Conservation (phyloP, 2,329 filamentous ascomycete species). For the Spiromastix sp. region DNA sequence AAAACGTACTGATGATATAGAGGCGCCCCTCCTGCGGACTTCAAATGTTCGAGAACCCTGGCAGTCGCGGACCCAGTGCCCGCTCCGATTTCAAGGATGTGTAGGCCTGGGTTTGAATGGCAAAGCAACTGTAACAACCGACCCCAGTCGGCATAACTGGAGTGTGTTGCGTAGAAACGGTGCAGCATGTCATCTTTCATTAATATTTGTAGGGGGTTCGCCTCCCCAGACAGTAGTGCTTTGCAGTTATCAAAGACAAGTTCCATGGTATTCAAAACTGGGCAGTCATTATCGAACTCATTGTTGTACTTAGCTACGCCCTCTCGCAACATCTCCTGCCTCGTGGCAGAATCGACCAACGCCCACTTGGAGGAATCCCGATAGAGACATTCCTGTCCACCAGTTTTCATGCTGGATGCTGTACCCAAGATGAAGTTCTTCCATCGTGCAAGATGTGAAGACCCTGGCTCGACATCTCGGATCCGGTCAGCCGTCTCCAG, state of each 20-base stretch:
- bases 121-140: background rate
- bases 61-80: constrained; percentile 13
- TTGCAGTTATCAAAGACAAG: background rate
- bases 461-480: background rate
- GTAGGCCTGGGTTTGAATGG: constrained; percentile 10
- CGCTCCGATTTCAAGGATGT: constrained; percentile 17
- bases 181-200: background rate
- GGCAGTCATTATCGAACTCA: background rate
- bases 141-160: background rate
- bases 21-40: no score
- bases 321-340: constrained; percentile 1
- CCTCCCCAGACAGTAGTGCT: background rate
- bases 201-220: background rate
- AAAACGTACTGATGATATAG: constrained; percentile 26
- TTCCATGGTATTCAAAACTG: background rate
- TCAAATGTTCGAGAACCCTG: constrained; percentile 15
- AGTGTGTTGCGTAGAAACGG: background rate
- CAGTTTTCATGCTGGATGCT: background rate
- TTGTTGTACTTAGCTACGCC: background rate
- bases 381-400: background rate
- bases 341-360: background rate
- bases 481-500: constrained; percentile 2
- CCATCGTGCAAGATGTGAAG: background rate
- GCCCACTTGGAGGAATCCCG: background rate
- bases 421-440: background rate